Evolutionary conservation across 768 basidiomycete genomes (phyloP), one percentile per base, ranked within the genome.

Genomic region (Hortiboletus flavorubellus): DNA sequence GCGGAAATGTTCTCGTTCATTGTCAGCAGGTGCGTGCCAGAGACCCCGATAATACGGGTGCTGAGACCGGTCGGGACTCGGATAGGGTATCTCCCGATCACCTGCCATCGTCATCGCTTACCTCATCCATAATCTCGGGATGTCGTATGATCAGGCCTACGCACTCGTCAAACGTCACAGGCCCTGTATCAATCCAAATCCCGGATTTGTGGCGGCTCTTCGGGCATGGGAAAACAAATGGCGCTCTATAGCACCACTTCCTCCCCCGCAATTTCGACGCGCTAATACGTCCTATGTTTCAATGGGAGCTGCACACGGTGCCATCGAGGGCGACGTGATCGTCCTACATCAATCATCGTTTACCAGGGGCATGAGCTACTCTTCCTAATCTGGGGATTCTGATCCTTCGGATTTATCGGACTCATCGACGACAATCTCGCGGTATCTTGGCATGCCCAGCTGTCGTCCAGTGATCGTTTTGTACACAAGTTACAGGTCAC

Each of bases 71-170:
- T 26, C 14, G 10, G 8, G 30, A 16, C 44, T 53, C 43, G 49
- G 52, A 49, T 65, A 89, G 88, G 89, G 89, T 59, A 77, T 91
- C 49, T 91, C 89, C n/a, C 83, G 89, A 59, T 85, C 83, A 46
- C 78, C 87, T 15, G 80, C 89, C 8, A 80, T 91, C 63, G 83
- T 89, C 54, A 88, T 91, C 56, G 89, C 89, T 43, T 91, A 89
- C 73, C 84, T 91, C 64, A 91, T 91, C 61, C 80, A 84, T 60
- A 79, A 83, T 58, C 81, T 82, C 54, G 83, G 80, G 40, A 87
- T 90, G 86, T 76, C 85, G 9, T 90, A 83, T 68, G 85, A 89
- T 56, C 73, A 76, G 43, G 88, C 89, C 1, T 70, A 77, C 52
- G 74, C 81, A 0, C 78, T 84, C 58, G 76, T 88, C 58, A 81